Conservation (phyloP, 2,329 filamentous ascomycete genomes). For the Exophiala phaeomuriformis region DNA sequence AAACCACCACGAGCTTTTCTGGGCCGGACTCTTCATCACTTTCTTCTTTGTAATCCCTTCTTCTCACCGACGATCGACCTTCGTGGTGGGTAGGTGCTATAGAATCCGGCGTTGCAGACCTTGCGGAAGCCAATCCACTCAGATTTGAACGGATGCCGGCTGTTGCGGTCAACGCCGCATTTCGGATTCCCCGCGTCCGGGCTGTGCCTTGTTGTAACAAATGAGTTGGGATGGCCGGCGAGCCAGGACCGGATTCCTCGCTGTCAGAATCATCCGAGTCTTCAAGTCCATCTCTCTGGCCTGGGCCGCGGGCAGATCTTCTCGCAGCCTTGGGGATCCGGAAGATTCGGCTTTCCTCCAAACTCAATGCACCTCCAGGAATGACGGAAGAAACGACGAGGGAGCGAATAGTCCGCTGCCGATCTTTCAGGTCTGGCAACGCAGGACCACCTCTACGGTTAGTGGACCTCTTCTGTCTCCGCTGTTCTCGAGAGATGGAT, state of each 20-base stretch:
- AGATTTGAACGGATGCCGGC: slow-evolving; percentile 72
- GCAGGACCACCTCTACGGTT: slow-evolving; percentile 88
- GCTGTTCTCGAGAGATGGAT: slow-evolving; percentile 86
- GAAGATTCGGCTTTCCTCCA: slow-evolving; percentile 82
- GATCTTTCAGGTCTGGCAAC: slow-evolving; percentile 90
- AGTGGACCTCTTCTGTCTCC: slow-evolving; percentile 89
- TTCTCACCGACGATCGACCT: slow-evolving; percentile 57
- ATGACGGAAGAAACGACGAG: slow-evolving; percentile 87
- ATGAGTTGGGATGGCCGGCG: slow-evolving; percentile 65
- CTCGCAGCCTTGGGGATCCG: slow-evolving; percentile 62
- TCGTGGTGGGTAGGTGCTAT: slow-evolving; percentile 58
- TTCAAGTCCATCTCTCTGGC: slow-evolving; percentile 55
- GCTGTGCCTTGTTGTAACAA: slow-evolving; percentile 65
- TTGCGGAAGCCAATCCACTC: slow-evolving; percentile 48
- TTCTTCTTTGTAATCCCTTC: slow-evolving; percentile 67
- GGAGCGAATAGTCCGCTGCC: slow-evolving; percentile 86
- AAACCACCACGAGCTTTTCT: slow-evolving; percentile 61
- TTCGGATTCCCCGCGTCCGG: slow-evolving; percentile 79
- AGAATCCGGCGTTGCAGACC: slow-evolving; percentile 84
- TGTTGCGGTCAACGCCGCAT: slow-evolving; percentile 77
- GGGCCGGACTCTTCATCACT: slow-evolving; percentile 59
- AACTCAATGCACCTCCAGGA: slow-evolving; percentile 69
- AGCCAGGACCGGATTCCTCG: slow-evolving; percentile 70
- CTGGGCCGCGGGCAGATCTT: slow-evolving; percentile 45
- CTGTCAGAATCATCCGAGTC: slow-evolving; percentile 89